Evolutionary conservation across 495 filamentous ascomycete species (phyloP).

Genomic region (Talaromyces thailandensis): DNA sequence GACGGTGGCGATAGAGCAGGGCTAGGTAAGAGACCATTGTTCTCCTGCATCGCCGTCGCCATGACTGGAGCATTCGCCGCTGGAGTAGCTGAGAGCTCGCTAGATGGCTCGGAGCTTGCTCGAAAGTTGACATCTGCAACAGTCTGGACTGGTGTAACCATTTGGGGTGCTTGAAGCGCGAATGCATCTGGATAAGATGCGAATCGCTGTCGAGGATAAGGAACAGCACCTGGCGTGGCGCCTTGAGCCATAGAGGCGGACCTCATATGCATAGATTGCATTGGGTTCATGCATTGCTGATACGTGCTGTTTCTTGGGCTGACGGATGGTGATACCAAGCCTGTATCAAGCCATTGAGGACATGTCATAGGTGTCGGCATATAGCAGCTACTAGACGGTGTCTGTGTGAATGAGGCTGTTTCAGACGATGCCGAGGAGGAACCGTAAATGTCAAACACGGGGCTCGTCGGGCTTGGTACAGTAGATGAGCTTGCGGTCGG

Average conservation of each 20-base stretch:
- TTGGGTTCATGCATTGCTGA: not conserved
- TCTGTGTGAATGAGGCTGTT: not conserved
- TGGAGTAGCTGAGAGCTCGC: not conserved
- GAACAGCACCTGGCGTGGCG: not conserved
- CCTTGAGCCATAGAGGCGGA: not conserved
- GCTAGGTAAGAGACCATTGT: not conserved
- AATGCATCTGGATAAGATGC: slow-evolving; percentile 1
- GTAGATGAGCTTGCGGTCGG: not conserved
- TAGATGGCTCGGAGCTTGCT: not conserved
- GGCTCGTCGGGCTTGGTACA: slow-evolving; percentile 2
- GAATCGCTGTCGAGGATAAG: not conserved
- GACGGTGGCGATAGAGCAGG: not conserved
- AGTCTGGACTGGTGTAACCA: not conserved
- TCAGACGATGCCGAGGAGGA: not conserved
- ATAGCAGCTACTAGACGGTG: slow-evolving; percentile 12
- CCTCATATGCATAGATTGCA: not conserved
- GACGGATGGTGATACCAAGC: not conserved
- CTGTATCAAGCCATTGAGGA: not conserved
- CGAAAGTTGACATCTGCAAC: not conserved
- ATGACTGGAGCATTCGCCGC: not conserved
- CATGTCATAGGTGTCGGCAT: slow-evolving; percentile 21
- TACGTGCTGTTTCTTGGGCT: not conserved
- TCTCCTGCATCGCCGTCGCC: not conserved
- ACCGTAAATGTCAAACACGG: not conserved
- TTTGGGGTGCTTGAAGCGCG: not conserved